Conservation (phyloP, 1,284 basidiomycete species). For the Ustilago crameri region DNA sequence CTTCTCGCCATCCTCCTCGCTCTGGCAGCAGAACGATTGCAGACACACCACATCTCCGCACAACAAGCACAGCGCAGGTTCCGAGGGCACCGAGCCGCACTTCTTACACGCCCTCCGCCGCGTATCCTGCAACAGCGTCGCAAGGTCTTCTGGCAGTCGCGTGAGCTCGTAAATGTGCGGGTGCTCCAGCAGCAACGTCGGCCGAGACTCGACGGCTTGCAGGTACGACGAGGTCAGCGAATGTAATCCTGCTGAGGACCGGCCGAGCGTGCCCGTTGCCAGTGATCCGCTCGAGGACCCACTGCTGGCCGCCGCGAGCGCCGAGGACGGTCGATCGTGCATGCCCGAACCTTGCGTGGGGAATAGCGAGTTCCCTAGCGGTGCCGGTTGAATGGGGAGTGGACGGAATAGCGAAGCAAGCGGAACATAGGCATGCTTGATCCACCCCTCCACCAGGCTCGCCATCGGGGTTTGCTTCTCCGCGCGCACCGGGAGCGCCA, state of each 20-base stretch:
- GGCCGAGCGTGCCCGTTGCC: constrained; percentile 25
- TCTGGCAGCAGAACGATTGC: constrained; percentile 91
- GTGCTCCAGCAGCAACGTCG: constrained; percentile 77
- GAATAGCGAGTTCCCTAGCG: constrained; percentile 30
- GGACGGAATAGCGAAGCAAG: constrained; percentile 66
- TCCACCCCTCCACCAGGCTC: constrained; percentile 66
- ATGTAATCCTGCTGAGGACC: constrained; percentile 27
- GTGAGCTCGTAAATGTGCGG: constrained; percentile 86
- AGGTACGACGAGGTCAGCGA: constrained; percentile 41
- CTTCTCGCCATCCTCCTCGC: constrained; percentile 74
- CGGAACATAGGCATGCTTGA: constrained; percentile 65
- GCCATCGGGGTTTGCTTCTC: constrained; percentile 64
- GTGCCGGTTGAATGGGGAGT: constrained; percentile 58
- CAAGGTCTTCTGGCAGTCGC: constrained; percentile 82
- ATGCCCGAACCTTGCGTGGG: constrained; percentile 6
- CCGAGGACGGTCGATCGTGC: constrained; percentile 37
- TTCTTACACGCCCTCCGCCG: constrained; percentile 78
- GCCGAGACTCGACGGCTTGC: constrained; percentile 45
- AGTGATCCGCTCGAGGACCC: constrained; percentile 30
- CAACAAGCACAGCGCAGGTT: constrained; percentile 89
- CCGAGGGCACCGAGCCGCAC: constrained; percentile 83
- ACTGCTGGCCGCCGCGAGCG: constrained; percentile 15
- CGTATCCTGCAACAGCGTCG: constrained; percentile 81
- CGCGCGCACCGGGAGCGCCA: constrained; percentile 56
- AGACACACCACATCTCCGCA: constrained; percentile 90